Base-by-base conservation (phyloP, 1,284 basidiomycete genomes). In the Pisolithus thermaeus region DNA sequence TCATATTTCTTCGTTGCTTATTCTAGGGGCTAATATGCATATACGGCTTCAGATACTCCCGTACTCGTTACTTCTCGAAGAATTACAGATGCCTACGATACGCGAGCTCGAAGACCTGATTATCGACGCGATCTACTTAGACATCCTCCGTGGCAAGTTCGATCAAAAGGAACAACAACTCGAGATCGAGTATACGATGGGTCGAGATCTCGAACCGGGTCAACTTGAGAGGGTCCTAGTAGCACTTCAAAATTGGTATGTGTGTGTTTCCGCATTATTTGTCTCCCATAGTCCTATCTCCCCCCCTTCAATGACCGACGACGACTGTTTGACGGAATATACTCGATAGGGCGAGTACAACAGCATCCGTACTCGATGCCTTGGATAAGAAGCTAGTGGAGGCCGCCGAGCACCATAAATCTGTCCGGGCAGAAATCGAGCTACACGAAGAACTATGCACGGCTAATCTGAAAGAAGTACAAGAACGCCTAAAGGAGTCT, bases 91-190 rank as follows among this genome's bases (percentile, higher is more conserved):
- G 65, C 75, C 80, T 2, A 84, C 79, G 2, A 82, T 92, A 49
- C 83, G 92, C 47, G 88, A 90, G 56, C 81, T 98, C 4, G 96
- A 98, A 67, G 94, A 97, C 67, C 79, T 97, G 57, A 89, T 97
- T 66, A 97, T 99, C 66, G 94, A 97, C 61, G 85, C 87, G 8
- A 92, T 97, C 65, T 98, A 97, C 67, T 82, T 90, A 36, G 88
- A 90, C 60, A 75, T 97, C 45, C 77, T 98, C 38, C 81, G 83
- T 42, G 95, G 92, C 11, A 93, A 91, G 61, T 83, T 99, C 46
- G 91, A 97, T 68, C 94, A 97, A 71, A 90, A 90, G 62, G 79
- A 87, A 58, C 79, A 83, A 54, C 83, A 91, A 56, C 77, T 97
- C 53, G 88, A 96, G 65, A 83, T 98, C 28, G 90, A 96, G 66